Evolutionary conservation across 2,329 filamentous ascomycete genomes (phyloP).

Genomic region (Epichloe aotearoae): DNA sequence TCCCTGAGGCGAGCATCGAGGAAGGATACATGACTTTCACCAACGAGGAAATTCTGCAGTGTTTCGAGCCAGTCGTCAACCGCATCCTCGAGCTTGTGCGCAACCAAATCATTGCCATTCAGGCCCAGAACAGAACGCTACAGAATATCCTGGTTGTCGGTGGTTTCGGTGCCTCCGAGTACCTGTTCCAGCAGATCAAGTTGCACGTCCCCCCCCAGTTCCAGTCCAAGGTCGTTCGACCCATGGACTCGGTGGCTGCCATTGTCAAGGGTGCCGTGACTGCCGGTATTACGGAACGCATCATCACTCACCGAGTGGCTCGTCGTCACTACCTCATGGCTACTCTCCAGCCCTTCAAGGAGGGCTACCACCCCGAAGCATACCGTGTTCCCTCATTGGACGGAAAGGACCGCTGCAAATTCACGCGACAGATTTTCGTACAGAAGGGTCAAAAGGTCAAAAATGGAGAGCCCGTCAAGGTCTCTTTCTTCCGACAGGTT

Average conservation of each 20-base stretch:
- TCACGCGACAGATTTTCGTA: slow-evolving; percentile 95
- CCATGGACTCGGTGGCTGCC: slow-evolving; percentile 96
- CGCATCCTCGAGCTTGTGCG: slow-evolving; percentile 89
- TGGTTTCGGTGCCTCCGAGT: slow-evolving; percentile 96
- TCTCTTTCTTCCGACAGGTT: slow-evolving; percentile 96
- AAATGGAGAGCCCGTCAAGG: slow-evolving; percentile 97
- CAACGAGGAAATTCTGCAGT: slow-evolving; percentile 97
- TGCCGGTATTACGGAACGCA: slow-evolving; percentile 90
- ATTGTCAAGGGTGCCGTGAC: slow-evolving; percentile 98
- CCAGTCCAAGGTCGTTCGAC: slow-evolving; percentile 93
- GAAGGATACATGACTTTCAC: slow-evolving; percentile 99
- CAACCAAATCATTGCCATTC: slow-evolving; percentile 98
- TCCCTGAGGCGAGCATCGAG: slow-evolving; percentile 93
- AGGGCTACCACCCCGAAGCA: slow-evolving; percentile 94
- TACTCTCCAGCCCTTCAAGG: slow-evolving; percentile 95
- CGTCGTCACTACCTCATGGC: slow-evolving; percentile 98
- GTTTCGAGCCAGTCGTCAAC: slow-evolving; percentile 97
- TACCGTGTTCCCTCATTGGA: slow-evolving; percentile 95
- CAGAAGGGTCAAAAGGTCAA: slow-evolving; percentile 98
- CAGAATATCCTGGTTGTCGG: slow-evolving; percentile 97
- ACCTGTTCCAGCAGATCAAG: slow-evolving; percentile 98
- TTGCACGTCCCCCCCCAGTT: slow-evolving; percentile 96
- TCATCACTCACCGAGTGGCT: slow-evolving; percentile 92
- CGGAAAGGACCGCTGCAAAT: slow-evolving; percentile 96
- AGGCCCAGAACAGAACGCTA: slow-evolving; percentile 84